These are phyloP conservation scores for Geranium rotundifolium DNA, from an alignment of 345 rosid genomes.

Conservation along the genomic window DNA sequence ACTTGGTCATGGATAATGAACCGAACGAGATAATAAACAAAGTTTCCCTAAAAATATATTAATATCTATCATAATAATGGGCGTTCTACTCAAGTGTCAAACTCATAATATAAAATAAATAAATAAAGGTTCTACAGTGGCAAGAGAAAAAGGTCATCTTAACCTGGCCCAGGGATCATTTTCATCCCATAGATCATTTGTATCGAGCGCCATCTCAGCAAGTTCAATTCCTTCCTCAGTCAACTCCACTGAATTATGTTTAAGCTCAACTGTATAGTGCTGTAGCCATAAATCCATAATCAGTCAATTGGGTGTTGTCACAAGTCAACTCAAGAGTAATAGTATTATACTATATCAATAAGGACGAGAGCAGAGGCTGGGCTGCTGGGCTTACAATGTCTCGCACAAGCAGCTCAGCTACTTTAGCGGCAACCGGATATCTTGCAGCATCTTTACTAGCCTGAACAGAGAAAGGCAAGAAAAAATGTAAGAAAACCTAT, in stretches of 20 bases:
- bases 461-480: slow-evolving; percentile 29
- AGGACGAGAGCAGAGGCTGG: slow-evolving; percentile 1
- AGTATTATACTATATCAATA: no score
- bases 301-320: neutral
- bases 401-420: slow-evolving; percentile 72
- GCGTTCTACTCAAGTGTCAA: slow-evolving; percentile 1
- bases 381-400: slow-evolving; percentile 52
- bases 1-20: neutral
- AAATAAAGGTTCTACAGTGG: neutral
- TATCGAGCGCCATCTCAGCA: slow-evolving; percentile 94
- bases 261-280: slow-evolving; percentile 83
- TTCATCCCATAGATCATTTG: slow-evolving; percentile 91
- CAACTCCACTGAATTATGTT: slow-evolving; percentile 93
- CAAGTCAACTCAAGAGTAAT: neutral
- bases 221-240: slow-evolving; percentile 87
- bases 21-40: neutral
- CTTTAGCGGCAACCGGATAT: slow-evolving; percentile 94
- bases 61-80: neutral
- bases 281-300: slow-evolving; percentile 25
- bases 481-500: neutral
- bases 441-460: slow-evolving; percentile 88
- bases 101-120: no score
- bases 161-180: slow-evolving; percentile 99
- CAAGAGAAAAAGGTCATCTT: slow-evolving; percentile 8
- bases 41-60: no score